Conservation (phyloP, 495 filamentous ascomycete species). For the Pyrenula aspistea region DNA sequence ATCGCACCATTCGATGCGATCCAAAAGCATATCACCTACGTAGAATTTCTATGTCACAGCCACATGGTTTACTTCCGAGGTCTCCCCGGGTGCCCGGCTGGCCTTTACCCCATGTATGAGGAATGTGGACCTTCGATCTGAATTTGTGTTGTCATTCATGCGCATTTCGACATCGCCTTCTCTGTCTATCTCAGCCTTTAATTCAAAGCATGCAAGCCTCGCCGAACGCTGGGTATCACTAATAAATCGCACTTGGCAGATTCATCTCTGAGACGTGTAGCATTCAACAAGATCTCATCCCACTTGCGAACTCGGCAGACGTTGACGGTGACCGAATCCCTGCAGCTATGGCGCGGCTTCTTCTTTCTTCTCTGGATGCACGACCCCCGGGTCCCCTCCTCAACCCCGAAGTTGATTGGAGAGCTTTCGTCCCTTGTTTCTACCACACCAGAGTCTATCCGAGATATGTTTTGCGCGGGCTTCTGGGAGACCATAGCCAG, state of each 20-base stretch:
- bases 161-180: too few species aligned
- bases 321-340: neutral
- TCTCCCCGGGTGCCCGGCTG: too few species aligned
- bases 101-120: too few species aligned
- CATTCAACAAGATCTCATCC: neutral
- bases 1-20: too few species aligned
- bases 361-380: neutral
- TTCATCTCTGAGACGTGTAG: neutral
- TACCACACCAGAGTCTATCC: neutral
- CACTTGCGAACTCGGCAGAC: neutral
- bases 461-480: slow-evolving; percentile 24
- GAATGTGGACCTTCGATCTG: too few species aligned
- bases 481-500: slow-evolving; percentile 86
- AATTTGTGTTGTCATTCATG: too few species aligned
- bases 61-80: too few species aligned
- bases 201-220: too few species aligned
- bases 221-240: too few species aligned
- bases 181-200: too few species aligned
- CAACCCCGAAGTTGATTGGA: neutral
- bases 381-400: neutral
- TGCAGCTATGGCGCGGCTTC: neutral
- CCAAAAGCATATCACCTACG: too few species aligned
- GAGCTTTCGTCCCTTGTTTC: neutral
- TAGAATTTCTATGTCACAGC: too few species aligned
- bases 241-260: neutral